Evolutionary conservation across 257 asterid genomes (phyloP).

Genomic region (Capsicum pubescens): DNA sequence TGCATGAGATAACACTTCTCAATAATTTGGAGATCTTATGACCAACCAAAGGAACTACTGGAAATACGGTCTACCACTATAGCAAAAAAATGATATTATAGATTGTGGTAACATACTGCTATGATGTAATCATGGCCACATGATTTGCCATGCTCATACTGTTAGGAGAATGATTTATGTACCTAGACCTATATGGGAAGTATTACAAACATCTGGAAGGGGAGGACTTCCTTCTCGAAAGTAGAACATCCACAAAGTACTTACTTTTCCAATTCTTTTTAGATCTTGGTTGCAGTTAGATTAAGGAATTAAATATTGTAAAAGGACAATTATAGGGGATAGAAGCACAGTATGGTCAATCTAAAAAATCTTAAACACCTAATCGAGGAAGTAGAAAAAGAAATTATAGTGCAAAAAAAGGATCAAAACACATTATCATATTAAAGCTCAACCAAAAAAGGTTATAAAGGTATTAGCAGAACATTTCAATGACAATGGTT

Average conservation of each 20-base stretch:
- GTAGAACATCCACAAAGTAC: constrained; percentile 77
- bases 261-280: constrained; percentile 44
- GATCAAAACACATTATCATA: neutral
- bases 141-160: constrained; percentile 1
- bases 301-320: constrained; percentile 23
- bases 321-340: constrained; percentile 21
- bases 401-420: neutral
- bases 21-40: constrained; percentile 58
- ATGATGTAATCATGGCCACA: neutral
- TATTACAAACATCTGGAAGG: constrained; percentile 80
- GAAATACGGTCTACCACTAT: constrained; percentile 65
- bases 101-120: constrained; percentile 23
- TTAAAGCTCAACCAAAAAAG: neutral
- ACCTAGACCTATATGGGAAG: constrained; percentile 77
- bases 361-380: neutral
- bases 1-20: constrained; percentile 95
- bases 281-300: constrained; percentile 54
- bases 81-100: constrained; percentile 33
- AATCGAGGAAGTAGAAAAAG: neutral
- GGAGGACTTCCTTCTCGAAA: constrained; percentile 97
- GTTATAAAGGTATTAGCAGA: constrained; percentile 14
- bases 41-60: constrained; percentile 64
- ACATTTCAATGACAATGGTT: constrained; percentile 22
- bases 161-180: constrained; percentile 25
- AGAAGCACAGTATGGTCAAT: neutral